phyloP scores from a whole-genome alignment of 805 yeast species.

The Dipodascus geniculatus region DNA sequence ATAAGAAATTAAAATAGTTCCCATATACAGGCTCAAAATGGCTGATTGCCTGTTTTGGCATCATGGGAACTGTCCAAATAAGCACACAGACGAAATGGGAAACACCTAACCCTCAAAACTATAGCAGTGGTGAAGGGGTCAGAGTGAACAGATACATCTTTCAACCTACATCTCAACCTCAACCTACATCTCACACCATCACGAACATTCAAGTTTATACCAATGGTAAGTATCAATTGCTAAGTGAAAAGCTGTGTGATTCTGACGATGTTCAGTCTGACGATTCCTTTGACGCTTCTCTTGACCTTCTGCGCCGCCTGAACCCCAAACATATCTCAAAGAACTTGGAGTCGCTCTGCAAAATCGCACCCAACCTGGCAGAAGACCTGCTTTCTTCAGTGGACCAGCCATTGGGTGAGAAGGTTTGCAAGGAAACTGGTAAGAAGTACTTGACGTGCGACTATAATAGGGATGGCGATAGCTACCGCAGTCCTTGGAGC shows the following conservation, averaged over 20 bases:
- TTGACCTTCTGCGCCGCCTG: slow-evolving; percentile 65
- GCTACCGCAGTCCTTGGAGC: slow-evolving; percentile 84
- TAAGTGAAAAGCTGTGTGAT: too few species aligned
- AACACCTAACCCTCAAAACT: neutral
- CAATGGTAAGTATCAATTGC: neutral
- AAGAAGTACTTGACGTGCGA: slow-evolving; percentile 78
- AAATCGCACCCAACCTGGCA: slow-evolving; percentile 56
- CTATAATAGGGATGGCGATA: slow-evolving; percentile 90
- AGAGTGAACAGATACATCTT: neutral
- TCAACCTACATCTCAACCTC: neutral
- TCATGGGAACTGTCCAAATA: neutral
- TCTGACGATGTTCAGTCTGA: too few species aligned
- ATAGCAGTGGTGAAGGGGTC: too few species aligned
- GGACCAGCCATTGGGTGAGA: slow-evolving; percentile 64
- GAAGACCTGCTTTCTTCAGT: slow-evolving; percentile 80
- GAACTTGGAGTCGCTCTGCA: slow-evolving; percentile 36
- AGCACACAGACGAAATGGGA: too few species aligned
- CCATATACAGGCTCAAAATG: neutral
- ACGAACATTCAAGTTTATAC: neutral
- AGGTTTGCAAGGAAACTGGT: slow-evolving; percentile 41
- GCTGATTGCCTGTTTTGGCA: neutral
- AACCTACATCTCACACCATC: neutral
- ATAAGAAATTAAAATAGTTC: neutral
- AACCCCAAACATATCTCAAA: slow-evolving; percentile 49
- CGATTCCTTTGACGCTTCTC: slow-evolving; percentile 60